These are phyloP conservation scores for Spirogloea muscicola DNA, from an alignment of 139 green algal genomes.

Conservation along the genomic window DNA sequence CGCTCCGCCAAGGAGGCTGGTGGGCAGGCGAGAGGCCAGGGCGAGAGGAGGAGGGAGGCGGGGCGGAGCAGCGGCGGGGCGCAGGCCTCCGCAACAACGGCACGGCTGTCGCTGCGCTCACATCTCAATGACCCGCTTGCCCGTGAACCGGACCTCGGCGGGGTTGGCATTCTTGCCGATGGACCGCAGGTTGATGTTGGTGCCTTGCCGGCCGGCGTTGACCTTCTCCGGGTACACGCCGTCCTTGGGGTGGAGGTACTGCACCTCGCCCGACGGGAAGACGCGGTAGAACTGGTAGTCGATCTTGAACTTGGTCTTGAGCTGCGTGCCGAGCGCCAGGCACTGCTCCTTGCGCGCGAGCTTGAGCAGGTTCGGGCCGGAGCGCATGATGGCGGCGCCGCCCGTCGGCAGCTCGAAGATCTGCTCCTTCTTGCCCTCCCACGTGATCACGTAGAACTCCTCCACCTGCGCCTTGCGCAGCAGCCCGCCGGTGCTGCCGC, in stretches of 20 bases:
- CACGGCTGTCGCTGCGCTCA: no score
- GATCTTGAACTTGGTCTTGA: slow-evolving; percentile 96
- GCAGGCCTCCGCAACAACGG: no score
- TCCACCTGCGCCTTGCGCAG: slow-evolving; percentile 79
- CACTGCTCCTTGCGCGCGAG: slow-evolving; percentile 97
- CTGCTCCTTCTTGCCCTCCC: slow-evolving; percentile 84
- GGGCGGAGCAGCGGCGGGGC: no score
- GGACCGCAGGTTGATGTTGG: slow-evolving; percentile 83
- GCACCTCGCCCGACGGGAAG: slow-evolving; percentile 77
- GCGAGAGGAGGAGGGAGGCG: no score
- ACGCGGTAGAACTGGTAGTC: slow-evolving; percentile 81
- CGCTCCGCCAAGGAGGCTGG: no score
- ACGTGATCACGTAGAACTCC: slow-evolving; percentile 48
- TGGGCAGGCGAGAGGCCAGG: no score
- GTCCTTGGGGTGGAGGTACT: slow-evolving; percentile 98
- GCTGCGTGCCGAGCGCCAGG: slow-evolving; percentile 87
- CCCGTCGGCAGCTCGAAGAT: slow-evolving; percentile 99
- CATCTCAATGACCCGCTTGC: slow-evolving; percentile 59
- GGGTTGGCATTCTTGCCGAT: slow-evolving; percentile 95
- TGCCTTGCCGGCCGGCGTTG: slow-evolving; percentile 78
- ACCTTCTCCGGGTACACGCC: slow-evolving; percentile 99
- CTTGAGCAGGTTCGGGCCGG: slow-evolving; percentile 97
- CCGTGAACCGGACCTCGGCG: slow-evolving; percentile 84
- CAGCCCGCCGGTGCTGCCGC: slow-evolving; percentile 91
- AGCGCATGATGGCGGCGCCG: slow-evolving; percentile 94